Evolutionary conservation across 2,329 filamentous ascomycete species (phyloP).

Genomic region (Penicillium rolfsii): DNA sequence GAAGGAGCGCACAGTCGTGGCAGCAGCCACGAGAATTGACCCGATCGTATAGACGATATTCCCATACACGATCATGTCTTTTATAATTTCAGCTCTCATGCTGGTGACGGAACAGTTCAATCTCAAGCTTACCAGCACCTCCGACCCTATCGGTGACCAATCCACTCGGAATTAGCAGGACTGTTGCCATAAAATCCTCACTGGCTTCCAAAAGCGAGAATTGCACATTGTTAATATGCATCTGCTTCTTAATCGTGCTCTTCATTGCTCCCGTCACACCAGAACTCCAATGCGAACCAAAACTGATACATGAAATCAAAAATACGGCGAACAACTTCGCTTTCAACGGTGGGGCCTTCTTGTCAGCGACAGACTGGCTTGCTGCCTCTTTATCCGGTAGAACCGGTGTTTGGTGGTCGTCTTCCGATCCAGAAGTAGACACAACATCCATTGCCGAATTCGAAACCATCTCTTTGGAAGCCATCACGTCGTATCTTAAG

Average conservation of each 20-base stretch:
- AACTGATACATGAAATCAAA: conserved; percentile 54
- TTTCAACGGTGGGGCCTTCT: conserved; percentile 32
- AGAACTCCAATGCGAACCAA: conserved; percentile 63
- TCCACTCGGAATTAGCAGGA: conserved; percentile 59
- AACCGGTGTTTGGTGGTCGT: not conserved
- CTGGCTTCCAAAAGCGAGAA: conserved; percentile 63
- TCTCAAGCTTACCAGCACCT: conserved; percentile 52
- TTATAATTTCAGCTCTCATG: not conserved
- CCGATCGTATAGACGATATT: conserved; percentile 63
- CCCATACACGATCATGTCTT: conserved; percentile 61
- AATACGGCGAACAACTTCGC: conserved; percentile 52
- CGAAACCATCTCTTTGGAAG: not conserved
- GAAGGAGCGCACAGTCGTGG: conserved; percentile 60
- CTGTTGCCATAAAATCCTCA: conserved; percentile 64
- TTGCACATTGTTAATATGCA: conserved; percentile 63
- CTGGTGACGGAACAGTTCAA: not conserved
- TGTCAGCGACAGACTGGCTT: conserved; percentile 19
- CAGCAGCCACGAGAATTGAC: conserved; percentile 62
- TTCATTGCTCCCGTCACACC: conserved; percentile 65
- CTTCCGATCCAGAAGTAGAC: conserved; percentile 5
- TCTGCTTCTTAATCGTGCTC: conserved; percentile 62
- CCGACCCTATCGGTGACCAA: conserved; percentile 62
- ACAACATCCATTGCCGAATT: not conserved
- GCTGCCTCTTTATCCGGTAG: not conserved
- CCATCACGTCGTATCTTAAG: not conserved